A percentile compares a stretch with the other conserved stretches of the same genome.
phyloP scores from a whole-genome alignment of 768 basidiomycete genomes.

The Tulasnella sp. region DNA sequence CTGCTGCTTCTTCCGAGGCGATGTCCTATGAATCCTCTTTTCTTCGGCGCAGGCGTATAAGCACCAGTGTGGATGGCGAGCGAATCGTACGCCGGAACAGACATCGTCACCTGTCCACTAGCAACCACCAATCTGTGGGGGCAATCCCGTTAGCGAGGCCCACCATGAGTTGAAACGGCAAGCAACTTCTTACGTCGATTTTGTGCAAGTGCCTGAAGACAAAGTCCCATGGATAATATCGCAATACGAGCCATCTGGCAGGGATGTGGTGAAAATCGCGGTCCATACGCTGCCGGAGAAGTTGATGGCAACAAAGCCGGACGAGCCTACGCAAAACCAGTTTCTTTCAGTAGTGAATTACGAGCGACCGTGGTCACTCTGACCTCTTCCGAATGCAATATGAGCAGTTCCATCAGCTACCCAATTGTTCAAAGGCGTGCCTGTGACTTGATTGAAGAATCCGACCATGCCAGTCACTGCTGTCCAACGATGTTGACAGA shows the following conservation, averaged over 20 bases:
- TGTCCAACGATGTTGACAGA: conserved; percentile 19
- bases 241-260: conserved; percentile 50
- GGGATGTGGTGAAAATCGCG: conserved; percentile 42
- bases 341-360: background rate
- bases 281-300: conserved; percentile 48
- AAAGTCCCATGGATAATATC: conserved; percentile 47
- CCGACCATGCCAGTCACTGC: conserved; percentile 16
- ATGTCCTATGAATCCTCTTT: background rate
- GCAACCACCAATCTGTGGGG: conserved; percentile 36
- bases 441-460: conserved; percentile 14
- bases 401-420: conserved; percentile 43
- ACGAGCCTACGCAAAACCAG: conserved; percentile 29
- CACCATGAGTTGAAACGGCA: background rate
- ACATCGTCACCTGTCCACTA: conserved; percentile 35
- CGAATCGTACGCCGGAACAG: conserved; percentile 40
- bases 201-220: conserved; percentile 36
- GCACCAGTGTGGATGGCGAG: conserved; percentile 18
- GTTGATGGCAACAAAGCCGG: conserved; percentile 57
- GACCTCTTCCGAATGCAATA: conserved; percentile 58
- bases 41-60: background rate
- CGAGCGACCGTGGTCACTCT: background rate
- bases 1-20: background rate
- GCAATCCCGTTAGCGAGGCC: background rate
- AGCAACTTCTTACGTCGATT: conserved; percentile 33
- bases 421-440: conserved; percentile 40